A percentile compares a stretch with the other conserved stretches of the same genome.
These are phyloP conservation scores for Debaryomyces fabryi DNA, from an alignment of 1,139 yeast genomes.

Conservation along the genomic window DNA sequence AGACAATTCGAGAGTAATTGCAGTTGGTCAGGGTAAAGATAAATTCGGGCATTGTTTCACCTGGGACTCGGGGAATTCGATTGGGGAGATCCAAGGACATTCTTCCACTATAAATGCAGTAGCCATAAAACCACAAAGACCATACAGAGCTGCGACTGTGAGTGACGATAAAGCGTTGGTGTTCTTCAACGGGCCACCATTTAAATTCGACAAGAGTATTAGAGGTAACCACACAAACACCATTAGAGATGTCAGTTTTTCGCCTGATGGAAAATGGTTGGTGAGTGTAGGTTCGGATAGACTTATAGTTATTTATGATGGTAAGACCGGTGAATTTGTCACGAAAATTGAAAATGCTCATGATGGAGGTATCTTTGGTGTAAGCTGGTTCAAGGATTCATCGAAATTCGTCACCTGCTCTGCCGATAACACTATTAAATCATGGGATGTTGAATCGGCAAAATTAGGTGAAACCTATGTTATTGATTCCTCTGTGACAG, in stretches of 20 bases:
- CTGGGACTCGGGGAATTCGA: slow-evolving; percentile 91
- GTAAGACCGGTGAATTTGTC: slow-evolving; percentile 78
- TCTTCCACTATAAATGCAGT: slow-evolving; percentile 84
- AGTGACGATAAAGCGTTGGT: slow-evolving; percentile 86
- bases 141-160: slow-evolving; percentile 92
- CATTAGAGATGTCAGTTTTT: slow-evolving; percentile 77
- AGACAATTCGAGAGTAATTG: slow-evolving; percentile 81
- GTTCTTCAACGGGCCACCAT: slow-evolving; percentile 91
- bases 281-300: slow-evolving; percentile 91
- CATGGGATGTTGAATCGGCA: slow-evolving; percentile 52
- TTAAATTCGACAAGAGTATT: slow-evolving; percentile 74
- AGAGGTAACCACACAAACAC: slow-evolving; percentile 78
- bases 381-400: slow-evolving; percentile 70
- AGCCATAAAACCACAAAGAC: slow-evolving; percentile 83
- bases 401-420: slow-evolving; percentile 74
- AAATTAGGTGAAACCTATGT: slow-evolving; percentile 40
- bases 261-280: slow-evolving; percentile 73
- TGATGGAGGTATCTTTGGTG: slow-evolving; percentile 78
- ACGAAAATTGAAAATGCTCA: slow-evolving; percentile 59
- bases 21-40: slow-evolving; percentile 95
- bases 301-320: slow-evolving; percentile 76
- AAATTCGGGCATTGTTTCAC: slow-evolving; percentile 91
- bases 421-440: slow-evolving; percentile 75
- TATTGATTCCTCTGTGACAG: slow-evolving; percentile 34
- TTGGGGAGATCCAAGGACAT: slow-evolving; percentile 96